Evolutionary conservation across 2,329 filamentous ascomycete species (phyloP).

Genomic region (Calonectria hawksworthii): DNA sequence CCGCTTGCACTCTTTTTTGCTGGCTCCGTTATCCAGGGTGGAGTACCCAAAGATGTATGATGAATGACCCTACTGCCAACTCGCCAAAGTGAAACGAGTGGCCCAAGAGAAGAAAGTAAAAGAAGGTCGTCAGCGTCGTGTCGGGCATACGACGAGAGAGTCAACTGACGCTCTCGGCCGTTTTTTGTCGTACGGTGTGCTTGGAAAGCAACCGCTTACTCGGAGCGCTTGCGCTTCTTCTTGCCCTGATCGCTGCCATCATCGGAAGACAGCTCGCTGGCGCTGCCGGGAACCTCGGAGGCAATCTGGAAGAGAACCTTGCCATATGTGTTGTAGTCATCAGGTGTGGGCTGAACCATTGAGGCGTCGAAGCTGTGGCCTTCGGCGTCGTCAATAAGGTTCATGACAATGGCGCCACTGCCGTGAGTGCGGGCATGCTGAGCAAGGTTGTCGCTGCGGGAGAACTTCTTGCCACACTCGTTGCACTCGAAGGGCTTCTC

Average conservation of each 20-base stretch:
- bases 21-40: conserved; percentile 52
- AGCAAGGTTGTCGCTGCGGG: conserved; percentile 94
- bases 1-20: conserved; percentile 56
- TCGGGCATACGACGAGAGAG: conserved; percentile 48
- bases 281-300: conserved; percentile 78
- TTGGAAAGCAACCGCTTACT: conserved; percentile 57
- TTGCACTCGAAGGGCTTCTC: conserved; percentile 99
- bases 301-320: conserved; percentile 87
- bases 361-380: conserved; percentile 57
- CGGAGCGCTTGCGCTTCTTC: conserved; percentile 82
- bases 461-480: conserved; percentile 99
- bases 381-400: conserved; percentile 82
- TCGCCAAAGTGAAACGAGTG: conserved; percentile 37
- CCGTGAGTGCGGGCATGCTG: conserved; percentile 97
- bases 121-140: conserved; percentile 51
- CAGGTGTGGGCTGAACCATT: conserved; percentile 62
- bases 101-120: conserved; percentile 46
- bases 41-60: conserved; percentile 39
- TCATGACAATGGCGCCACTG: conserved; percentile 90
- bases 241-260: conserved; percentile 63
- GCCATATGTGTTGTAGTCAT: conserved; percentile 78
- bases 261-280: conserved; percentile 70
- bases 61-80: conserved; percentile 48
- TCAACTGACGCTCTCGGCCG: conserved; percentile 39
- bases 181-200: conserved; percentile 33